Percentiles rank a stretch among this genome's conserved stretches.
phyloP scores from a whole-genome alignment of 139 green algal species.

The Chlorella vulgaris region DNA sequence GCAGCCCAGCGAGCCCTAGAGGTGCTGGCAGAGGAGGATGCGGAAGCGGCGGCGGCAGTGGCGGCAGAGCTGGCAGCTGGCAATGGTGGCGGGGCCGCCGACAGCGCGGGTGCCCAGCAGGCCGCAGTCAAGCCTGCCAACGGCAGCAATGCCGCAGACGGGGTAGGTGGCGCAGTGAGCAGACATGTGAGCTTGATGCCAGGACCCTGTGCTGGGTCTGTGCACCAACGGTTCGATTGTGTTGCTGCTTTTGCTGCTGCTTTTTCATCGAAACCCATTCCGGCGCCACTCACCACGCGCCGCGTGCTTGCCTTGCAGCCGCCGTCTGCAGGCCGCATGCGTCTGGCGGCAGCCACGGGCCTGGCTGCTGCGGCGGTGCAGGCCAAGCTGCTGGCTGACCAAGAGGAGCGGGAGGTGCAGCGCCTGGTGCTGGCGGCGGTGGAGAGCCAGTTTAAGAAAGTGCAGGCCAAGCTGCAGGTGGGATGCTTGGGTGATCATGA shows the following conservation, averaged over 20 bases:
- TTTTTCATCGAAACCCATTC: no score
- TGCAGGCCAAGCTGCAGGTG: conserved; percentile 52
- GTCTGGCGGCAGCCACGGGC: conserved; percentile 59
- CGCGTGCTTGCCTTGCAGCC: not conserved
- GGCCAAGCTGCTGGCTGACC: conserved; percentile 71
- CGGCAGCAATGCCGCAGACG: not conserved
- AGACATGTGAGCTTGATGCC: no score
- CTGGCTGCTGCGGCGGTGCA: conserved; percentile 71
- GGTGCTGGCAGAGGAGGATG: conserved; percentile 70
- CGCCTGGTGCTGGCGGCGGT: conserved; percentile 60
- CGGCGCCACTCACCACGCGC: not conserved
- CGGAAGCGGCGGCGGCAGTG: conserved; percentile 22
- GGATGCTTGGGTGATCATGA: not conserved
- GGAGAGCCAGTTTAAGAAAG: conserved; percentile 29
- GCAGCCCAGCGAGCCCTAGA: conserved; percentile 85
- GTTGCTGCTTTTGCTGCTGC: not conserved
- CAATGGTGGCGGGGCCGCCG: not conserved
- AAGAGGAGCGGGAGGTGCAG: conserved; percentile 81
- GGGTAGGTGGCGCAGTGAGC: conserved; percentile 2
- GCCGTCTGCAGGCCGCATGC: conserved; percentile 14
- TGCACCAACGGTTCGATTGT: no score
- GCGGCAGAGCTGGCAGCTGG: not conserved
- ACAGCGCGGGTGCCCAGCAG: not conserved
- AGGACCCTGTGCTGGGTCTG: no score
- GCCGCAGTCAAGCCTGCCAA: not conserved